A percentile compares a stretch with the other conserved stretches of the same genome.
Conservation (phyloP, 176 grass and related monocot genomes). For the Typha latifolia region DNA sequence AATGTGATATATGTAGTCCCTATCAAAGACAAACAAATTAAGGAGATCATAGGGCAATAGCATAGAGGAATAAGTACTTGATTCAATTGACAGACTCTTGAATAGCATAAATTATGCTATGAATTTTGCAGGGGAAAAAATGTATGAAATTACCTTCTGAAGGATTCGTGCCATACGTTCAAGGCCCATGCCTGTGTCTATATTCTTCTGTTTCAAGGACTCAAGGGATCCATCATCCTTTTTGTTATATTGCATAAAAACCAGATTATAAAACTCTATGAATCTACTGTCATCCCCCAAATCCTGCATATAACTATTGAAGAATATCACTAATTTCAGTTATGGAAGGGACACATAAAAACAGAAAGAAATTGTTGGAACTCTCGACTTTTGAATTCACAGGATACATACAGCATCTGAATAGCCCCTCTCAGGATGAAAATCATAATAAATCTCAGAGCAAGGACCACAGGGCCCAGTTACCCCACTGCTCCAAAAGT, state of each 20-base stretch:
- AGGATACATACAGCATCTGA: constrained; percentile 55
- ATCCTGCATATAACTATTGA: constrained; percentile 81
- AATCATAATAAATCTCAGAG: constrained; percentile 99
- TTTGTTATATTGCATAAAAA: constrained; percentile 99
- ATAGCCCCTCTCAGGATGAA: constrained; percentile 71
- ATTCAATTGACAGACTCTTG: neutral
- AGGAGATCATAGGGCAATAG: no score
- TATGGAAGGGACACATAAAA: constrained; percentile 15
- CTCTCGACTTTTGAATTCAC: constrained; percentile 1
- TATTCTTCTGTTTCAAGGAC: constrained; percentile 85
- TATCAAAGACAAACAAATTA: no score
- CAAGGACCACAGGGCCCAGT: constrained; percentile 96
- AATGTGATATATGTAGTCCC: no score
- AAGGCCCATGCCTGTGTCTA: constrained; percentile 95
- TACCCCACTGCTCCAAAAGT: constrained; percentile 90
- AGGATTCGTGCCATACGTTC: constrained; percentile 96
- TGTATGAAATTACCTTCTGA: constrained; percentile 59
- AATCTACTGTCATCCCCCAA: constrained; percentile 85
- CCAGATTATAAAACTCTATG: constrained; percentile 98
- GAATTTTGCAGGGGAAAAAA: neutral
- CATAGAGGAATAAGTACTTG: no score
- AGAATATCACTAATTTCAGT: constrained; percentile 58
- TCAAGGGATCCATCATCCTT: constrained; percentile 88
- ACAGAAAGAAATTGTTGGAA: constrained; percentile 12
- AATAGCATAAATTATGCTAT: neutral